Conservation (phyloP, 1,284 basidiomycete genomes). For the Boletus holoroseus region DNA sequence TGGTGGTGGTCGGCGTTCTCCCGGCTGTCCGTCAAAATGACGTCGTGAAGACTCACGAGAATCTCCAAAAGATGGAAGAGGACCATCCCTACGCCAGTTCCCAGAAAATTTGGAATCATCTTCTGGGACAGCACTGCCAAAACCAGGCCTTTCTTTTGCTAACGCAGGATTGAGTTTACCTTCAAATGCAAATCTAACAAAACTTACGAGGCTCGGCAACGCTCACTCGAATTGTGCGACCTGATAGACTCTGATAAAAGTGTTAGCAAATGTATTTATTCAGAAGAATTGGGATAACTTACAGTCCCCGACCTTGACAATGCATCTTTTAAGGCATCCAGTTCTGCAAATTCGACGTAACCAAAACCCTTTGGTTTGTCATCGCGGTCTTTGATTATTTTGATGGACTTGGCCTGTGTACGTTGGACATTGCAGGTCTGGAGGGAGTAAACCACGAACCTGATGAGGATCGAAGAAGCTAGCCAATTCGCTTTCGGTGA, state of each 20-base stretch:
- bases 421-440: neutral
- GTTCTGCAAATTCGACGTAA: constrained; percentile 87
- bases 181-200: constrained; percentile 1
- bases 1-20: constrained; percentile 38
- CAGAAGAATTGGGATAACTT: constrained; percentile 29
- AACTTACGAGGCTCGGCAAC: constrained; percentile 92
- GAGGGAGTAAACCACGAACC: constrained; percentile 38
- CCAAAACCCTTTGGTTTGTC: constrained; percentile 98
- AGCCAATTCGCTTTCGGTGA: constrained; percentile 78
- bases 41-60: constrained; percentile 58
- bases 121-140: constrained; percentile 42
- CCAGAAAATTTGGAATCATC: constrained; percentile 72
- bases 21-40: constrained; percentile 51
- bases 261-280: constrained; percentile 8
- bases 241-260: constrained; percentile 56
- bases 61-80: constrained; percentile 60
- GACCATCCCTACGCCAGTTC: constrained; percentile 86
- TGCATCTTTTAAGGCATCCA: constrained; percentile 82
- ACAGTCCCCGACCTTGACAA: constrained; percentile 54
- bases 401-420: constrained; percentile 72
- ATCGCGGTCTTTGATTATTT: constrained; percentile 87
- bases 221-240: constrained; percentile 81
- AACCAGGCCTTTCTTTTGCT: constrained; percentile 71
- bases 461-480: constrained; percentile 68
- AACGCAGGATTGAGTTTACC: constrained; percentile 6